Evolutionary conservation across 2,329 filamentous ascomycete species (phyloP), one percentile per base, ranked within the genome.

Genomic region (Colletotrichum somersetense): DNA sequence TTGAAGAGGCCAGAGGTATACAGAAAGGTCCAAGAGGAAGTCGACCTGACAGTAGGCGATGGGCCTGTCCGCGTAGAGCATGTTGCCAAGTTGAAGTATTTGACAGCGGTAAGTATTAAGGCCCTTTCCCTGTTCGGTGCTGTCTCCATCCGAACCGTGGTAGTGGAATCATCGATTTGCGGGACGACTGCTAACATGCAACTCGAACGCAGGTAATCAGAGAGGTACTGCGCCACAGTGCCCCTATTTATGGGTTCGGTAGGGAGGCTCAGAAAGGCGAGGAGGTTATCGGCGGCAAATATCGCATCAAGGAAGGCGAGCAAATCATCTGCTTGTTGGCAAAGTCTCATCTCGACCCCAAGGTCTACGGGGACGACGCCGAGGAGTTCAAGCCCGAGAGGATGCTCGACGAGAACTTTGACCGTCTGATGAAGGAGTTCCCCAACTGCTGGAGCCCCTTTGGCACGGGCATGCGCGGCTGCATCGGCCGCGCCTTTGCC

Each of bases 21-120:
- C 73, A 81, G 81, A 38, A 89, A 89, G 74, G 90, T 91, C 0
- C 91, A 91, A 72, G 79, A 90, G 71, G 92, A 95, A 77, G 89
- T 94, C 7, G 92, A 94, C 75, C 75, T 80, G 0, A 89, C 93
- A 1, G 80, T 92, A 52, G 91, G 91, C 10, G 85, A 83, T 55
- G 85, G 85, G 0, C 83, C 85, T 18, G 85, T 92, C 38, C 85
- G 80, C 8, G 82, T 88, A 1, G 86, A 91, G 1, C 89, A 92
- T 75, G 80, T 93, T 61, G 81, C 85, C 16, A 87, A 89, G 75
- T 82, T 93, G n/a, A 86, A 87, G 5, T 94, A 93, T 75, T 83
- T 92, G 70, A 85, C 87, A 33, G 91, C 89, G 7, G 81, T 82
- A 52, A 42, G 70, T 59, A 26, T 2, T 1, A n/a, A 62, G 61